Evolutionary conservation across 805 yeast species (phyloP).

Genomic region (Ogataea haglerorum): DNA sequence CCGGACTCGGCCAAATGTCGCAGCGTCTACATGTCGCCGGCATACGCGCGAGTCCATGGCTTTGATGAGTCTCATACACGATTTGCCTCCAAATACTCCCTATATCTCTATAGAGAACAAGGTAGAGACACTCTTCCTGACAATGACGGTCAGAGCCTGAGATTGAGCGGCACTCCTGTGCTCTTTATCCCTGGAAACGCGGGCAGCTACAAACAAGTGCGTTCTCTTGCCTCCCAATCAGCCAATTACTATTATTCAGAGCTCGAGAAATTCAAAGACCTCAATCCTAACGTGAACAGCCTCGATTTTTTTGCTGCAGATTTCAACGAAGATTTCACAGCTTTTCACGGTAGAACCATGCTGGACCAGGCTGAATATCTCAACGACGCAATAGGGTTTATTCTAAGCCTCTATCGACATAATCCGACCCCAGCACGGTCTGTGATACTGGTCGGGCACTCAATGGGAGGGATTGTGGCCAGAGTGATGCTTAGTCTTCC

Average conservation of each 20-base stretch:
- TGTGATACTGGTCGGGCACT: constrained; percentile 81
- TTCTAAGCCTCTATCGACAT: constrained; percentile 60
- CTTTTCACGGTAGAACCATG: constrained; percentile 92
- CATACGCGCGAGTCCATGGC: constrained; percentile 70
- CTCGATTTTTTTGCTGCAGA: constrained; percentile 89
- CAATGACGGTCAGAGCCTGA: constrained; percentile 24
- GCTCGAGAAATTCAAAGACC: constrained; percentile 23
- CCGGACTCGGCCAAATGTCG: constrained; percentile 55
- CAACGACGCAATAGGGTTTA: constrained; percentile 81
- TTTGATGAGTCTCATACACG: constrained; percentile 69
- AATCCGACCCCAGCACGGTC: constrained; percentile 40
- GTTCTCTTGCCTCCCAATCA: constrained; percentile 87
- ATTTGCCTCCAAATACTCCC: constrained; percentile 77
- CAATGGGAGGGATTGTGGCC: constrained; percentile 97
- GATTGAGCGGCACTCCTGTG: constrained; percentile 74
- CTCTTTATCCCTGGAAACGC: constrained; percentile 97
- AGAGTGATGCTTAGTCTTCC: constrained; percentile 78
- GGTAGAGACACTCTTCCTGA: constrained; percentile 58
- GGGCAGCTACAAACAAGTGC: constrained; percentile 84
- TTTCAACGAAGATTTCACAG: constrained; percentile 93
- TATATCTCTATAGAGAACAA: constrained; percentile 84
- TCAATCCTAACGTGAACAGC: constrained; percentile 37
- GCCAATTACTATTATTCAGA: constrained; percentile 50
- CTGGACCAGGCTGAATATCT: constrained; percentile 90
- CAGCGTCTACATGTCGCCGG: constrained; percentile 76